phyloP scores from a whole-genome alignment of 108 stramenopile species.

The Skeletonema marinoi region DNA sequence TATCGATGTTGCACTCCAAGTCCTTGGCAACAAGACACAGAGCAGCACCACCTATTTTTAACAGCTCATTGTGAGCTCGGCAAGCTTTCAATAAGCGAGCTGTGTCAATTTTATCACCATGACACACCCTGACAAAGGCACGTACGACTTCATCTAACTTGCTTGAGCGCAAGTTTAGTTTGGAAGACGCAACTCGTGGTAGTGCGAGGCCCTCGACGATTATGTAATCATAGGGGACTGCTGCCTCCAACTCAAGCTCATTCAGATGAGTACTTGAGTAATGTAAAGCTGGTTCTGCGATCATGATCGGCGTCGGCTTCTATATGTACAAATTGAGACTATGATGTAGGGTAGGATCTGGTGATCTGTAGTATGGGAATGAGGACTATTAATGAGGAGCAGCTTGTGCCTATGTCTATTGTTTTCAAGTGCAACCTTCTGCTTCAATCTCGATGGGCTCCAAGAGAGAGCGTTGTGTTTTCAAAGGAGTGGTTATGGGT shows the following conservation, averaged over 20 bases:
- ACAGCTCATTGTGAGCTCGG: constrained; percentile 23
- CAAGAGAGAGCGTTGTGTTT: too few species aligned
- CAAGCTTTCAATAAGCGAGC: constrained; percentile 34
- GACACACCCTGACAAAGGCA: constrained; percentile 12
- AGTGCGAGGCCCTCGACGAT: constrained; percentile 5
- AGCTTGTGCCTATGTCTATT: too few species aligned
- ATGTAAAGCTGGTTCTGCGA: constrained; percentile 4
- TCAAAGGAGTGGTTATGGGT: too few species aligned
- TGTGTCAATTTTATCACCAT: constrained; percentile 37
- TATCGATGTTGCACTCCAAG: constrained; percentile 40
- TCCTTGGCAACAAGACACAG: constrained; percentile 42
- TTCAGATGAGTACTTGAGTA: constrained; percentile 14
- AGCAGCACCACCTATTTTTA: constrained; percentile 33
- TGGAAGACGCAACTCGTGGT: constrained; percentile 11
- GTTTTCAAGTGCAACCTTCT: too few species aligned
- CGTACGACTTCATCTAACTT: constrained; percentile 18
- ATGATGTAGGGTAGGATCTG: too few species aligned
- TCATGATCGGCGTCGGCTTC: constrained; percentile 1
- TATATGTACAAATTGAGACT: not conserved
- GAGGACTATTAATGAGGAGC: too few species aligned
- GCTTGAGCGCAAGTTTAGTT: constrained; percentile 11
- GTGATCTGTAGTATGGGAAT: too few species aligned
- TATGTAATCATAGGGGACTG: not conserved
- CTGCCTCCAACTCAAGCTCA: constrained; percentile 27
- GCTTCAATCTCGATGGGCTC: too few species aligned